phyloP scores from a whole-genome alignment of 2,329 filamentous ascomycete genomes.

The Exophiala oligosperma region DNA sequence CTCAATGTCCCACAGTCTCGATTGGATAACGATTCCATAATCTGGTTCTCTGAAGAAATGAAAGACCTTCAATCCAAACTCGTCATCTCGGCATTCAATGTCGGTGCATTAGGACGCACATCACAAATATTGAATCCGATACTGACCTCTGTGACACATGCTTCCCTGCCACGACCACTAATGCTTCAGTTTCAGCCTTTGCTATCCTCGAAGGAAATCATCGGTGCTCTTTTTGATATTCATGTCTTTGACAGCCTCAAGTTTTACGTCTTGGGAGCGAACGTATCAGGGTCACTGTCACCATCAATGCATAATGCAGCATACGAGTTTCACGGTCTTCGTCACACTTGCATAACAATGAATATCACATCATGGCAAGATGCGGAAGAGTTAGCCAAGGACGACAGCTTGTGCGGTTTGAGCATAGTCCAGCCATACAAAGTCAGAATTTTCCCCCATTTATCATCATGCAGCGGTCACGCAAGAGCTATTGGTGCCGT shows the following conservation, averaged over 20 bases:
- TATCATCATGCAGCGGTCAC: slow-evolving; percentile 42
- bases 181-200: slow-evolving; percentile 33
- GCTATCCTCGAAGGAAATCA: slow-evolving; percentile 17
- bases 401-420: slow-evolving; percentile 42
- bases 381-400: slow-evolving; percentile 39
- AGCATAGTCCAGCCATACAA: slow-evolving; percentile 47
- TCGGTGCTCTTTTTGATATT: slow-evolving; percentile 41
- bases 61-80: slow-evolving; percentile 33
- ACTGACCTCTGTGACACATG: slow-evolving; percentile 43
- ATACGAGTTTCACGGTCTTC: slow-evolving; percentile 40
- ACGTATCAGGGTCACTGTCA: slow-evolving; percentile 44
- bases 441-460: slow-evolving; percentile 39
- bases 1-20: slow-evolving; percentile 36
- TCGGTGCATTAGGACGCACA: slow-evolving; percentile 41
- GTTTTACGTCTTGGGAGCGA: slow-evolving; percentile 44
- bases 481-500: slow-evolving; percentile 48
- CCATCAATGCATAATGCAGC: slow-evolving; percentile 47
- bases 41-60: slow-evolving; percentile 40
- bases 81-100: slow-evolving; percentile 43
- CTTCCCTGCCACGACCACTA: slow-evolving; percentile 32
- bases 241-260: slow-evolving; percentile 44
- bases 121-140: slow-evolving; percentile 46
- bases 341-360: slow-evolving; percentile 41
- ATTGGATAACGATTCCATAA: slow-evolving; percentile 39
- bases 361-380: slow-evolving; percentile 39